Conservation (phyloP, 1,284 basidiomycete genomes). For the Hymenochaete sp. region DNA sequence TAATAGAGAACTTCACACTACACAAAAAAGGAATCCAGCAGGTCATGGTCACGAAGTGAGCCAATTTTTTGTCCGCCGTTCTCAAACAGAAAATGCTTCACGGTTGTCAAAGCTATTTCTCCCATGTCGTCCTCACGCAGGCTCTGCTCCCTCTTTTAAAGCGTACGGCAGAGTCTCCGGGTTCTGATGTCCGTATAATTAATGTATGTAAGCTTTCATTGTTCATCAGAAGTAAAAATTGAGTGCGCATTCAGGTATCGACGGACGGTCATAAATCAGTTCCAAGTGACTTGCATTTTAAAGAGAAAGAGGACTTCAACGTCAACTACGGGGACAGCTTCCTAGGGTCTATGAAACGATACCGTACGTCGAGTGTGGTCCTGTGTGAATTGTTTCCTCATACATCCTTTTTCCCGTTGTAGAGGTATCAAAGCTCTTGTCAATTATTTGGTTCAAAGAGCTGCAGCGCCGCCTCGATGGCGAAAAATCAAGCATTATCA, state of each 20-base stretch:
- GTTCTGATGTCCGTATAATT: conserved; percentile 28
- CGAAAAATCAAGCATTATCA: conserved; percentile 15
- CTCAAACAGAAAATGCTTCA: not conserved
- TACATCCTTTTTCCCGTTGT: no score
- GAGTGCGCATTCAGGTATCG: conserved; percentile 3
- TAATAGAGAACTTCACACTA: conserved; percentile 9
- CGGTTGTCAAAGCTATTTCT: conserved; percentile 23
- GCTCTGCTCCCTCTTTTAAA: conserved; percentile 26
- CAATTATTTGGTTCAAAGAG: conserved; percentile 20
- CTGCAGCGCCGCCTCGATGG: conserved; percentile 17
- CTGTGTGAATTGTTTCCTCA: no score
- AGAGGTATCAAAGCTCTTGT: conserved; percentile 20
- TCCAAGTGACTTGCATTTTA: conserved; percentile 4
- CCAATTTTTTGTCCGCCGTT: conserved; percentile 6
- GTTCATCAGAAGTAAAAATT: conserved; percentile 2
- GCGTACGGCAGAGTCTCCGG: conserved; percentile 22
- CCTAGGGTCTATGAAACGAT: conserved; percentile 8
- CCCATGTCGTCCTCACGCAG: conserved; percentile 27
- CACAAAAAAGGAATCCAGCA: conserved; percentile 21
- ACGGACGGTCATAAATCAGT: conserved; percentile 3
- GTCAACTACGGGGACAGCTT: conserved; percentile 8
- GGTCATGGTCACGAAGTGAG: conserved; percentile 25
- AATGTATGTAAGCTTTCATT: conserved; percentile 21
- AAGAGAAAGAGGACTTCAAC: conserved; percentile 15
- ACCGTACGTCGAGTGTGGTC: conserved; percentile 8